Evolutionary conservation across 1,284 basidiomycete genomes (phyloP).

Genomic region (Ustilago trichophora): DNA sequence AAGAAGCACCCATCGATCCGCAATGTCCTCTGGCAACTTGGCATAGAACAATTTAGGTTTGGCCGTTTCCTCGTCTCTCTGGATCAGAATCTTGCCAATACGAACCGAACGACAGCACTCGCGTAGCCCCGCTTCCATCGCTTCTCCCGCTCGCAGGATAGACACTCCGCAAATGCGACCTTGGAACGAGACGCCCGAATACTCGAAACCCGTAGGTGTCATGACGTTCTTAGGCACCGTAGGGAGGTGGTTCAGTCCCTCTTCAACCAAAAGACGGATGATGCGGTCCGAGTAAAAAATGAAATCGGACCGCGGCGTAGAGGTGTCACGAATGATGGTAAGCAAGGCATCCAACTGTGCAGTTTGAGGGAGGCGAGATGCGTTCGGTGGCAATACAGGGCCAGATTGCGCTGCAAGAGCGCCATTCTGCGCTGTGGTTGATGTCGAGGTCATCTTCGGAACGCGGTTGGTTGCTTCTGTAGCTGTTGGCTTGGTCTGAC

Average conservation of each 20-base stretch:
- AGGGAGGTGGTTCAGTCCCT: slow-evolving; percentile 92
- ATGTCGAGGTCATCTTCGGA: slow-evolving; percentile 23
- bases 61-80: slow-evolving; percentile 63
- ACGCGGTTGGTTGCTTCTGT: too few species aligned
- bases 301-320: slow-evolving; percentile 81
- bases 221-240: slow-evolving; percentile 54
- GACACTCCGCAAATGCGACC: slow-evolving; percentile 61
- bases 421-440: slow-evolving; percentile 16
- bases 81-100: slow-evolving; percentile 69
- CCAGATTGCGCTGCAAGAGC: slow-evolving; percentile 11
- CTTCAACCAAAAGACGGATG: slow-evolving; percentile 73
- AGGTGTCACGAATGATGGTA: slow-evolving; percentile 81
- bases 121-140: slow-evolving; percentile 76
- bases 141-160: slow-evolving; percentile 68
- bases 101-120: slow-evolving; percentile 77
- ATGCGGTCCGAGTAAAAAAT: slow-evolving; percentile 87
- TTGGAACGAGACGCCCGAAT: slow-evolving; percentile 67
- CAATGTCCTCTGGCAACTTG: slow-evolving; percentile 92
- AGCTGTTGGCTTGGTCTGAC: too few species aligned
- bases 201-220: slow-evolving; percentile 74
- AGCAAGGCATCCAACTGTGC: slow-evolving; percentile 83
- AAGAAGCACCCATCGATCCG: slow-evolving; percentile 87
- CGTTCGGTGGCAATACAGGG: slow-evolving; percentile 74
- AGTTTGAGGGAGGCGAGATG: slow-evolving; percentile 85
- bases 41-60: slow-evolving; percentile 69